These are phyloP conservation scores for Ogataea philodendri DNA, from an alignment of 805 yeast genomes.

Conservation along the genomic window DNA sequence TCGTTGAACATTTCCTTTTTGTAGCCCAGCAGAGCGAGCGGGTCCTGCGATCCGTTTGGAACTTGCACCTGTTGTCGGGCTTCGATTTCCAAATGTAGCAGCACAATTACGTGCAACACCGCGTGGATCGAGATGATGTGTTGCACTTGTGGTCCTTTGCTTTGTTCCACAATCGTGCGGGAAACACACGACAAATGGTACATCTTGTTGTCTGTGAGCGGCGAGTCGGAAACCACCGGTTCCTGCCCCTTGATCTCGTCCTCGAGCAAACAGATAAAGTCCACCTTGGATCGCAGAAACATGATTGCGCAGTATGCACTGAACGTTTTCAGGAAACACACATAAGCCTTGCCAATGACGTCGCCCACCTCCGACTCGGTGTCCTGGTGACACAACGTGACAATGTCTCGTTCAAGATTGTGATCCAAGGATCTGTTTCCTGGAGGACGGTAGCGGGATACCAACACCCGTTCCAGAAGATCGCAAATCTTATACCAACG, in stretches of 20 bases:
- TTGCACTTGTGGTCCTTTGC: constrained; percentile 20
- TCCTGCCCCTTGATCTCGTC: constrained; percentile 12
- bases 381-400: constrained; percentile 12
- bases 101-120: constrained; percentile 29
- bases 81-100: constrained; percentile 29
- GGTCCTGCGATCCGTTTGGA: constrained; percentile 7
- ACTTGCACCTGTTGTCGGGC: constrained; percentile 21
- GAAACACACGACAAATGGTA: constrained; percentile 20
- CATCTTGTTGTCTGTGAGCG: constrained; percentile 24
- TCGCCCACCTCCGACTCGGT: not conserved
- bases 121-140: constrained; percentile 31
- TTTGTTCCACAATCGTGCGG: constrained; percentile 14
- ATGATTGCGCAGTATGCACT: constrained; percentile 25
- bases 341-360: constrained; percentile 17
- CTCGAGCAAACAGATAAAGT: constrained; percentile 29
- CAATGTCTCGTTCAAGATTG: constrained; percentile 27
- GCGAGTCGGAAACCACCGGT: constrained; percentile 15
- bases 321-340: constrained; percentile 19
- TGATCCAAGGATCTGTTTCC: constrained; percentile 25
- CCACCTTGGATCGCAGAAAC: constrained; percentile 30
- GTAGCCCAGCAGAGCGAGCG: constrained; percentile 12
- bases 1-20: constrained; percentile 17
- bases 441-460: constrained; percentile 31
- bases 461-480: constrained; percentile 28
- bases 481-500: constrained; percentile 26